phyloP scores from a whole-genome alignment of 345 rosid species.

The Bruguiera parviflora region DNA sequence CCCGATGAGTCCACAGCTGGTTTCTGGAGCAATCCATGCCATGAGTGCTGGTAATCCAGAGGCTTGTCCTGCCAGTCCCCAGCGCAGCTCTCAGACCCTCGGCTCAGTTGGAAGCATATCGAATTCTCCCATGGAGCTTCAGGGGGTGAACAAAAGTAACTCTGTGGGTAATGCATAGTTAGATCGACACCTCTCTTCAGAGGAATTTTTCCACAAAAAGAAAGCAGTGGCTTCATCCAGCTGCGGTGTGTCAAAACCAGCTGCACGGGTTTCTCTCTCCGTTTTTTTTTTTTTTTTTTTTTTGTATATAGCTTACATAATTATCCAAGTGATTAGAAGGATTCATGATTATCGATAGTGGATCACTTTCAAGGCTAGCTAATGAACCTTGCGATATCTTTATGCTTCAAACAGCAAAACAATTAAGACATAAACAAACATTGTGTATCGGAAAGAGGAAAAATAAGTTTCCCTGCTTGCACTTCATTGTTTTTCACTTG shows the following conservation, averaged over 20 bases:
- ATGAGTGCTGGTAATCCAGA: conserved; percentile 75
- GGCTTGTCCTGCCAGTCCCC: conserved; percentile 89
- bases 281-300: not conserved
- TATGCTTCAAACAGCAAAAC: too few relatives aligned
- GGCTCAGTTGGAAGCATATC: conserved; percentile 88
- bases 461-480: too few relatives aligned
- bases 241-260: not conserved
- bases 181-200: not conserved
- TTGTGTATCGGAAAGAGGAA: too few relatives aligned
- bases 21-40: conserved; percentile 77
- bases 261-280: not conserved
- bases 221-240: not conserved
- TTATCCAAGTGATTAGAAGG: too few relatives aligned
- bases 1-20: conserved; percentile 85
- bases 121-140: conserved; percentile 90
- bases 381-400: too few relatives aligned
- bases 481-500: too few relatives aligned
- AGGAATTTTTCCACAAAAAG: not conserved
- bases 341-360: too few relatives aligned
- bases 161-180: conserved; percentile 34
- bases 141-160: conserved; percentile 80
- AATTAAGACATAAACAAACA: too few relatives aligned
- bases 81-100: conserved; percentile 85
- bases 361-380: too few relatives aligned
- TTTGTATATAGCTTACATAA: not conserved